Conservation (phyloP, 1,139 yeast genomes). For the Protomyces inundatus region DNA sequence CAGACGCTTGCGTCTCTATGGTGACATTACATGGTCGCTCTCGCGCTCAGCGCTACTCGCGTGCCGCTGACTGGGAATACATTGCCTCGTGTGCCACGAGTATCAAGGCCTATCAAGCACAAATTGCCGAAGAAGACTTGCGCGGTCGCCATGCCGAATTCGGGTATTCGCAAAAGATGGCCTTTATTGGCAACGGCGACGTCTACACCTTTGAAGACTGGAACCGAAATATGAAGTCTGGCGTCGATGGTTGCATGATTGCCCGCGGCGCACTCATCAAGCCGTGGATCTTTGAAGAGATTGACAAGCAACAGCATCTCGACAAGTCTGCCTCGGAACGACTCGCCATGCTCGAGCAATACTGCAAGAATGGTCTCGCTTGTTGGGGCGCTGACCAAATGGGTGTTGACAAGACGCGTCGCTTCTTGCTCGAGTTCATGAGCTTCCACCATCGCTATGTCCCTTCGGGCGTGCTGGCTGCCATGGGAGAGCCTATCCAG, state of each 20-base stretch:
- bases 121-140: conserved; percentile 10
- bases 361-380: conserved; percentile 74
- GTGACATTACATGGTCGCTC: conserved; percentile 94
- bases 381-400: conserved; percentile 99
- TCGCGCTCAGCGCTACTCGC: conserved; percentile 89
- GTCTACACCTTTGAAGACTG: conserved; percentile 82
- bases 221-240: conserved; percentile 66
- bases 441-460: conserved; percentile 90
- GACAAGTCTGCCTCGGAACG: conserved; percentile 90
- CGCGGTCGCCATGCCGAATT: conserved; percentile 31
- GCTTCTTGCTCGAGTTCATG: conserved; percentile 89
- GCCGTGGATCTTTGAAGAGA: conserved; percentile 98
- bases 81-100: conserved; percentile 47
- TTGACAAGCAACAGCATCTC: conserved; percentile 78
- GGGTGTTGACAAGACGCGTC: conserved; percentile 80
- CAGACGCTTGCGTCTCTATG: conserved; percentile 80
- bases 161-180: conserved; percentile 42
- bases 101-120: conserved; percentile 29
- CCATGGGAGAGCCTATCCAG: conserved; percentile 63
- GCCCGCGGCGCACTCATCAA: conserved; percentile 97
- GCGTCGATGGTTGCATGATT: conserved; percentile 91
- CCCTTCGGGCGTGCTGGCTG: conserved; percentile 87
- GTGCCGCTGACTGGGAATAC: conserved; percentile 89
- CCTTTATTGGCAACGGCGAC: conserved; percentile 86
- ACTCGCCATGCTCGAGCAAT: conserved; percentile 63